Percentiles rank a stretch among this genome's conserved stretches.
Evolutionary conservation across 257 asterid genomes (phyloP).

Genomic region (Jaltomata sinuosa): DNA sequence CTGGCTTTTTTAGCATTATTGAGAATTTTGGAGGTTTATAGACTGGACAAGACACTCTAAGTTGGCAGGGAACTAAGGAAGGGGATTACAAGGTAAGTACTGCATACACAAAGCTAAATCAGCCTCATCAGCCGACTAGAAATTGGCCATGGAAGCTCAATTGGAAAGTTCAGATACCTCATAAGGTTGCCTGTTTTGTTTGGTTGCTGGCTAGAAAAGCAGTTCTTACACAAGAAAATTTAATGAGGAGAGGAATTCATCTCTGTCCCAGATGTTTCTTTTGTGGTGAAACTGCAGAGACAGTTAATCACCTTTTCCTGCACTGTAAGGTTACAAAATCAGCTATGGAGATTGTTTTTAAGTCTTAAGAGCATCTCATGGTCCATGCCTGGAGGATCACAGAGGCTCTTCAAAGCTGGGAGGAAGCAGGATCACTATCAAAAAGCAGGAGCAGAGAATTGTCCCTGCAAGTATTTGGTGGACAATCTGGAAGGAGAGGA

Average conservation of each 20-base stretch:
- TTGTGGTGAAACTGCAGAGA: not conserved
- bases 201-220: not conserved
- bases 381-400: not conserved
- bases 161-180: not conserved
- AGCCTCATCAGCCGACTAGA: not conserved
- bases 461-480: not conserved
- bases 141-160: not conserved
- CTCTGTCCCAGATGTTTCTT: not conserved
- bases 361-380: not conserved
- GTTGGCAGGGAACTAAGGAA: not conserved
- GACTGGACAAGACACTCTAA: not conserved
- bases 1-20: not conserved
- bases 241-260: not conserved
- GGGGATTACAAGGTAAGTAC: not conserved
- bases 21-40: not conserved
- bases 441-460: not conserved
- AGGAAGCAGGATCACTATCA: not conserved
- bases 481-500: not conserved
- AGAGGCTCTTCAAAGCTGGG: not conserved
- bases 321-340: not conserved
- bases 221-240: not conserved
- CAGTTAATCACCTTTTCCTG: not conserved
- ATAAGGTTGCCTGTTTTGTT: not conserved
- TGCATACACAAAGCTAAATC: not conserved
- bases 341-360: not conserved